Percentiles rank a stretch among this genome's conserved stretches.
These are phyloP conservation scores for Chenopodium formosanum DNA, from an alignment of 148 eudicot species.

Conservation along the genomic window DNA sequence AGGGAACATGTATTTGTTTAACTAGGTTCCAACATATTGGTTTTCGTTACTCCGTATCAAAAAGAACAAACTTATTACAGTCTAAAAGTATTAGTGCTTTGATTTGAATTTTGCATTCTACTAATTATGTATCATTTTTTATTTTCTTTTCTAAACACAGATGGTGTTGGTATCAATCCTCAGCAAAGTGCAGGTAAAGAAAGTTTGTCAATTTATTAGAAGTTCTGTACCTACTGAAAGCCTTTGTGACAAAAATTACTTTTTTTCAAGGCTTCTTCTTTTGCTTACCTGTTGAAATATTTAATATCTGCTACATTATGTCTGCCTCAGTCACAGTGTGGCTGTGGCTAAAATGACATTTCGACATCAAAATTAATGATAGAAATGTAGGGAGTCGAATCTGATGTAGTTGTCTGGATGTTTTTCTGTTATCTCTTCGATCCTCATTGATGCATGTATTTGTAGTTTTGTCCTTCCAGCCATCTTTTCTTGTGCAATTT, in stretches of 20 bases:
- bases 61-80: not conserved
- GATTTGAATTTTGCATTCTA: not conserved
- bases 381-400: not conserved
- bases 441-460: not conserved
- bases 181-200: constrained; percentile 94
- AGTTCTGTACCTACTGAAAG: not conserved
- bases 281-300: not conserved
- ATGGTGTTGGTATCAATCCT: constrained; percentile 99
- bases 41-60: not conserved
- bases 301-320: not conserved
- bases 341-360: not conserved
- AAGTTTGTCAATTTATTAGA: constrained; percentile 9
- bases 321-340: not conserved
- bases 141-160: constrained; percentile 41
- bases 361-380: not conserved
- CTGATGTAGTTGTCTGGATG: not conserved
- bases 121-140: not conserved
- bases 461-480: not conserved
- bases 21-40: not conserved
- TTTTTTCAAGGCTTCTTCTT: not conserved
- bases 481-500: not conserved
- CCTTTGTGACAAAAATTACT: not conserved
- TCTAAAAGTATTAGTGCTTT: not conserved
- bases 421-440: not conserved
- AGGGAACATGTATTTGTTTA: not conserved